These are phyloP conservation scores for Malassezia brasiliensis DNA, from an alignment of 1,284 basidiomycete species.

Conservation along the genomic window DNA sequence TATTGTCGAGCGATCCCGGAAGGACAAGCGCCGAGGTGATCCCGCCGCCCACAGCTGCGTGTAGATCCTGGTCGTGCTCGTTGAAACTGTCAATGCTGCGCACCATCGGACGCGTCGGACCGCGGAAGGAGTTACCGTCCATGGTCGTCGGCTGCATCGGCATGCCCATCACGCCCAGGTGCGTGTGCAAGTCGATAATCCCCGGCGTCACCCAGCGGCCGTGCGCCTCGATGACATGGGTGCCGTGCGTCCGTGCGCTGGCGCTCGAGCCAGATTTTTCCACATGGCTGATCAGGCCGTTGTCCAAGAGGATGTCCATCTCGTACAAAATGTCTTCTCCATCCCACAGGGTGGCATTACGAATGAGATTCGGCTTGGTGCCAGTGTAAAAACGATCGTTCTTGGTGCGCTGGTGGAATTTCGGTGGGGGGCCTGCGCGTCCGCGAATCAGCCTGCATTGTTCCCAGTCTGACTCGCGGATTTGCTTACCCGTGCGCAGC, in stretches of 20 bases:
- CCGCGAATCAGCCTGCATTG: conserved; percentile 22
- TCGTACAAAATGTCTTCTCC: conserved; percentile 60
- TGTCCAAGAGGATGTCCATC: conserved; percentile 49
- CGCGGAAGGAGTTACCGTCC: conserved; percentile 52
- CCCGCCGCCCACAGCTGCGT: conserved; percentile 57
- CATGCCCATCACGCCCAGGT: conserved; percentile 54
- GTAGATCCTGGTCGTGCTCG: conserved; percentile 58
- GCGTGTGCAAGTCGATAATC: conserved; percentile 69
- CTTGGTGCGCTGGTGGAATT: conserved; percentile 55
- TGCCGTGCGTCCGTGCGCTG: neutral
- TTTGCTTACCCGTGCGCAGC: too few relatives aligned
- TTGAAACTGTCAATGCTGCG: conserved; percentile 59
- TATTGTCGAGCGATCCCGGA: conserved; percentile 58
- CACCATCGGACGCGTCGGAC: conserved; percentile 55
- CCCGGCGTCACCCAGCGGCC: conserved; percentile 47
- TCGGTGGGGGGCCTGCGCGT: conserved; percentile 50
- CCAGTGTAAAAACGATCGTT: conserved; percentile 66
- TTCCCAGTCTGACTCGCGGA: neutral
- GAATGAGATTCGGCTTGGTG: conserved; percentile 60
- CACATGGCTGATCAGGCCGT: conserved; percentile 51
- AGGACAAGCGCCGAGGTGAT: conserved; percentile 63
- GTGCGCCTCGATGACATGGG: conserved; percentile 22
- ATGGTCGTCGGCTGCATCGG: conserved; percentile 50
- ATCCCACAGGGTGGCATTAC: conserved; percentile 71
- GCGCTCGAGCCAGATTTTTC: conserved; percentile 24